These are phyloP conservation scores for Davidsoniella neocaledoniae DNA, from an alignment of 2,329 filamentous ascomycete species.

Conservation along the genomic window DNA sequence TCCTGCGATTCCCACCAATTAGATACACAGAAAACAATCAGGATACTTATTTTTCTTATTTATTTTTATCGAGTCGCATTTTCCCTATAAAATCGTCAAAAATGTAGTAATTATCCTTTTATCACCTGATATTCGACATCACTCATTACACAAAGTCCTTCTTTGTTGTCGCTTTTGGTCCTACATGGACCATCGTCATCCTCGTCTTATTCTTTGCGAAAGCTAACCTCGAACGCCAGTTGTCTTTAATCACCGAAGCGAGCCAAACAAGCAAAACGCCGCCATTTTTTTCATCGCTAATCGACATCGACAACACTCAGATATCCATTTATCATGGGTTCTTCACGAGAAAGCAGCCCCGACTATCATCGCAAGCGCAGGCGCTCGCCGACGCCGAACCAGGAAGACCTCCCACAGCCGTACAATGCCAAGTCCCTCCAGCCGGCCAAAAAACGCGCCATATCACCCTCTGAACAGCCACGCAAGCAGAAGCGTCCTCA, in stretches of 20 bases:
- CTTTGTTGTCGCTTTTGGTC: not conserved
- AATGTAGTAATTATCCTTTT: conserved; percentile 1
- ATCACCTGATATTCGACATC: too few species aligned
- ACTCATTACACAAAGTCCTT: not conserved
- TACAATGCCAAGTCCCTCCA: conserved; percentile 43
- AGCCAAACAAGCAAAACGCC: not conserved
- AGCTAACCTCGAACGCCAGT: too few species aligned
- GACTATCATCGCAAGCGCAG: conserved; percentile 19
- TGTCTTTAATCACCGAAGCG: too few species aligned
- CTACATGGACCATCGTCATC: not conserved
- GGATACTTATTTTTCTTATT: not conserved
- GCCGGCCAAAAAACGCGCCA: conserved; percentile 39
- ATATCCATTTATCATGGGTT: not conserved
- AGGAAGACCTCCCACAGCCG: conserved; percentile 36
- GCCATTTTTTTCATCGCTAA: not conserved
- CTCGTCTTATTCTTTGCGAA: too few species aligned
- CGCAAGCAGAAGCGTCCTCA: conserved; percentile 55
- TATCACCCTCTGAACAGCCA: conserved; percentile 37
- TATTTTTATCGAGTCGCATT: not conserved
- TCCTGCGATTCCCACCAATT: too few species aligned
- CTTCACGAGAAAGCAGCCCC: not conserved
- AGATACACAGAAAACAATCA: too few species aligned
- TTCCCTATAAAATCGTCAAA: not conserved
- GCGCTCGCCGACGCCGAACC: conserved; percentile 21
- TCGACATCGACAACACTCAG: too few species aligned